Evolutionary conservation across 2,329 filamentous ascomycete species (phyloP), one percentile per base, ranked within the genome.

Genomic region (Fusarium fujikuroi): DNA sequence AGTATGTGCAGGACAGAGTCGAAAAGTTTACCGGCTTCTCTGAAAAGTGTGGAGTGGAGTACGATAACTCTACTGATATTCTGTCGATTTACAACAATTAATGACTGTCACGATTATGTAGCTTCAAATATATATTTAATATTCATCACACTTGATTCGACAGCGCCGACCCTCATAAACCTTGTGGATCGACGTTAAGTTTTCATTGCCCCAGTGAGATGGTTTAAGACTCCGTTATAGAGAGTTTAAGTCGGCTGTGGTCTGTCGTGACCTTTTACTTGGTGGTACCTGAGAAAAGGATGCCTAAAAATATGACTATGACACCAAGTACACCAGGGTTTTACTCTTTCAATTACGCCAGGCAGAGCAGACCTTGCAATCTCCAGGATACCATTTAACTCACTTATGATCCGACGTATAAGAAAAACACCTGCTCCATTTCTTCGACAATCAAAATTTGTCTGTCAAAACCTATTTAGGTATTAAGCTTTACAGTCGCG

Each of bases 21-120:
- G 66, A 73, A 2, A 57, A 58, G 58, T 76, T 76, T 46, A 58
- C 65, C 19, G 75, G 73, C 4, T 76, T 76, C 14, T 77, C 75
- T 2, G 69, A 76, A 1, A 67, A 75, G 34, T 76, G 75, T 7
- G 73, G 75, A 1, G 75, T 77, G 19, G 73, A 76, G 21, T 76
- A 77, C 25, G 50, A 73, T 25, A 76, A 76, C 58, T 73, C 62
- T 8, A 76, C 75, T 9, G 73, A 76, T 36, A 61, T 59, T 9
- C 10, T 76, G 47, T 76, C 75, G n/a, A 77, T 76, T 30, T 76
- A 76, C 46, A 37, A 47, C 11, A 44, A 73, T 7, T 71, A 53
- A 70, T 56, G 46, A 60, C 30, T n/a, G 2, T 46, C 21, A 67
- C 21, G 42, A 63, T 23, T 32, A 53, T 10, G 32, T 44, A 28